phyloP scores from a whole-genome alignment of 2,329 filamentous ascomycete genomes.

The Ceratocystis albifundus region DNA sequence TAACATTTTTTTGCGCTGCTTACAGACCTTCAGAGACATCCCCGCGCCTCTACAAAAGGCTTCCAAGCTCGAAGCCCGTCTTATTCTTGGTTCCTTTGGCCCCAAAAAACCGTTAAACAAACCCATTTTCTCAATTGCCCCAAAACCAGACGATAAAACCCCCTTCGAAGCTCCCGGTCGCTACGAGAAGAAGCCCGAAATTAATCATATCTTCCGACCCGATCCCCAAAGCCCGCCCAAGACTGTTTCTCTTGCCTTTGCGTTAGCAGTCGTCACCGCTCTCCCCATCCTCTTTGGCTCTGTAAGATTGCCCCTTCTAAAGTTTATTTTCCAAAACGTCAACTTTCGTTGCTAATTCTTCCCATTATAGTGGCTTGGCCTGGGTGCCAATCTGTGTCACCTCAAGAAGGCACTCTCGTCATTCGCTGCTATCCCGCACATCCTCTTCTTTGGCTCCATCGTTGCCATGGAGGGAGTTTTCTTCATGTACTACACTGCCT shows the following conservation, averaged over 20 bases:
- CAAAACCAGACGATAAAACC: slow-evolving; percentile 51
- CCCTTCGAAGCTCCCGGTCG: slow-evolving; percentile 60
- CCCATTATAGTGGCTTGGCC: slow-evolving; percentile 55
- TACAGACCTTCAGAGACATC: slow-evolving; percentile 75
- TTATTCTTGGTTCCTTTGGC: slow-evolving; percentile 82
- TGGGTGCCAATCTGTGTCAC: slow-evolving; percentile 77
- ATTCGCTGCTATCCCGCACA: slow-evolving; percentile 67
- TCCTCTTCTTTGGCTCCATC: slow-evolving; percentile 76
- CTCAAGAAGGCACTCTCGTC: slow-evolving; percentile 60
- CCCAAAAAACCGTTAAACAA: slow-evolving; percentile 54
- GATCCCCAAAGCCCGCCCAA: slow-evolving; percentile 72
- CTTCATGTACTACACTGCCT: slow-evolving; percentile 83
- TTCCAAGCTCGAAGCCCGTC: slow-evolving; percentile 58
- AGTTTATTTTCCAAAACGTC: background rate
- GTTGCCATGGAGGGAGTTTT: slow-evolving; percentile 82
- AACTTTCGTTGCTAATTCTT: background rate
- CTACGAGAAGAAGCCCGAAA: slow-evolving; percentile 74
- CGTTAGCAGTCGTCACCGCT: slow-evolving; percentile 57
- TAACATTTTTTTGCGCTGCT: background rate
- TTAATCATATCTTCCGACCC: slow-evolving; percentile 77
- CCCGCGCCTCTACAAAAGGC: slow-evolving; percentile 67
- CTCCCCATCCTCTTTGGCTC: slow-evolving; percentile 60
- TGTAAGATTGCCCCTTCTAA: slow-evolving; percentile 38
- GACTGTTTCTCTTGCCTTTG: slow-evolving; percentile 67
- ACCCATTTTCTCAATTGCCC: slow-evolving; percentile 59